Evolutionary conservation across 1,139 yeast genomes (phyloP).

Genomic region (Blastobotrys ciferrii): DNA sequence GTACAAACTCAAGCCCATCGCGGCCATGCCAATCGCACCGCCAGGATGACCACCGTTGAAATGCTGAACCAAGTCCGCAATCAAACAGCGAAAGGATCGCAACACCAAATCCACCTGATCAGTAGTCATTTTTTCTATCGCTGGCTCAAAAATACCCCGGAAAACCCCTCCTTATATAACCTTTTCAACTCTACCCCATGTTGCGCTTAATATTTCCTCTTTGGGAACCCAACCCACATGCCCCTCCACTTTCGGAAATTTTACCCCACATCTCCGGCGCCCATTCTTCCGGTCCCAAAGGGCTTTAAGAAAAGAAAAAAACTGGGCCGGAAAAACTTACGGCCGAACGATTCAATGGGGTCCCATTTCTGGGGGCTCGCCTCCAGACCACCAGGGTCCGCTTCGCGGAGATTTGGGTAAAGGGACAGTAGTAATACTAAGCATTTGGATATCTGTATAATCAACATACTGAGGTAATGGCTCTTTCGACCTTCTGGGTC

Average conservation of each 20-base stretch:
- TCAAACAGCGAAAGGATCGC: slow-evolving; percentile 7
- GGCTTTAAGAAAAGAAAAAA: no score
- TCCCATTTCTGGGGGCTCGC: no score
- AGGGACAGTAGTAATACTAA: no score
- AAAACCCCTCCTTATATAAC: neutral
- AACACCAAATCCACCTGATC: neutral
- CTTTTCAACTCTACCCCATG: neutral
- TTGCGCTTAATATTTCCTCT: slow-evolving; percentile 1
- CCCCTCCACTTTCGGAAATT: neutral
- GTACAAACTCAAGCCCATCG: slow-evolving; percentile 41
- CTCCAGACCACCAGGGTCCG: no score
- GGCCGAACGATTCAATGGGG: no score
- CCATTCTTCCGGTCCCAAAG: neutral
- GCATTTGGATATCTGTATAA: no score
- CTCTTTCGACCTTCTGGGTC: no score
- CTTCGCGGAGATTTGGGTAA: no score
- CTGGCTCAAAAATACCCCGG: neutral
- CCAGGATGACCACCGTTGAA: slow-evolving; percentile 39
- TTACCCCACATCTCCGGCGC: neutral
- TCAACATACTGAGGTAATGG: no score
- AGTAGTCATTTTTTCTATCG: slow-evolving; percentile 1
- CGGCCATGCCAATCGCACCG: slow-evolving; percentile 44
- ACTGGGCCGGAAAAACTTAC: no score
- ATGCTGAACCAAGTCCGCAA: slow-evolving; percentile 17
- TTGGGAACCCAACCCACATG: neutral